Conservation (phyloP, 495 filamentous ascomycete genomes). For the Tirmania nivea region DNA sequence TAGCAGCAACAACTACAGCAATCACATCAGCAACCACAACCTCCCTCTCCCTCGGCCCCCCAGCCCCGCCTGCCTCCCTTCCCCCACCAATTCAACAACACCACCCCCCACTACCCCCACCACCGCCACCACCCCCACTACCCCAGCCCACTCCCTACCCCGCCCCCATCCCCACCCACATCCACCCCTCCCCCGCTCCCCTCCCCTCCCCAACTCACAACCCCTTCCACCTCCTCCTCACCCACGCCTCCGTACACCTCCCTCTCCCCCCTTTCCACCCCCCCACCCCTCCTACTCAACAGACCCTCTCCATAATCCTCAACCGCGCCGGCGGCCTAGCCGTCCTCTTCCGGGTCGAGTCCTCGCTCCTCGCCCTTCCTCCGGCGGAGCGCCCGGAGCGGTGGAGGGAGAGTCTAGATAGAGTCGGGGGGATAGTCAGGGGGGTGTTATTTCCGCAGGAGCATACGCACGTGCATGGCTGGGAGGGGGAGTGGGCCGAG, state of each 20-base stretch:
- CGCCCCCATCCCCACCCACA: background rate
- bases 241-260: background rate
- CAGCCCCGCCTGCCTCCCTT: background rate
- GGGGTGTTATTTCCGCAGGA: too few relatives aligned
- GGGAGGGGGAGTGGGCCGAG: too few relatives aligned
- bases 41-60: background rate
- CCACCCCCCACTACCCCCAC: background rate
- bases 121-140: background rate
- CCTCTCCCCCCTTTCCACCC: background rate
- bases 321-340: background rate
- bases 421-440: too few relatives aligned
- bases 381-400: background rate
- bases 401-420: too few relatives aligned
- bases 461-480: too few relatives aligned
- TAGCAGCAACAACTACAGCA: background rate
- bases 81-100: background rate
- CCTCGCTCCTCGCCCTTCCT: background rate
- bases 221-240: background rate
- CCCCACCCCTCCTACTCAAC: too few relatives aligned
- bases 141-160: background rate
- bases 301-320: background rate
- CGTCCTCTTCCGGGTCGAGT: background rate
- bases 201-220: background rate
- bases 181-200: background rate
- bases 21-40: background rate